Base-by-base conservation (phyloP, 1,284 basidiomycete species). In the Sparassis latifolia region DNA sequence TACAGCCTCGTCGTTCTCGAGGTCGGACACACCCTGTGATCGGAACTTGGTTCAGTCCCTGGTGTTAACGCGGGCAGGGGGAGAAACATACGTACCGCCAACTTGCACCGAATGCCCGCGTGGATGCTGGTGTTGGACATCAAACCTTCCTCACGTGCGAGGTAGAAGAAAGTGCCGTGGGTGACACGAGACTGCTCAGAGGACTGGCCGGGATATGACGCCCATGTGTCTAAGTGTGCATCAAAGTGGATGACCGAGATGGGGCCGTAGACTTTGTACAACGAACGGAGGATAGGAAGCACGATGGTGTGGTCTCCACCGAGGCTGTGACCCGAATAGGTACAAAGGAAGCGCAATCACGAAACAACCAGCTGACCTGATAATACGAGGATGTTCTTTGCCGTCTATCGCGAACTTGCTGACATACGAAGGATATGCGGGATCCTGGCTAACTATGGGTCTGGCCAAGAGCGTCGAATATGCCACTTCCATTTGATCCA, bases 291-390 rank as follows among this genome's bases (percentile, higher is more conserved):
- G 56, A 89, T 87, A 5, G 87, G 86, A 28, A 86, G 74, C 10
- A 86, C 86, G 55, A 90, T 86, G 2, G 88, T 86, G 61, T 89
- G 86, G 58, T 89, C 87, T 6, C 88, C 88, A 39, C 87, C 88
- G 42, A 91, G 72, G 58, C 83, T 86, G 55, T 33, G 38, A 42
- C n/a, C 9, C 35, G 30, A 9, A 33, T 20, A 47, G 29, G 3
- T 27, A 37, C 4, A 9, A 40, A 20, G 10, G 4, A 49, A 44
- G 5, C 29, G 29, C 42, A 31, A 40, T 6, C 20, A 31, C 20
- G 20, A 20, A 20, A 20, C 20, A 20, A 20, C 20, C 20, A 20
- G 20, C 66, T 51, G 55, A 81, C 79, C 78, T 84, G 52, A 91
- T 65, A 42, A 91, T 80, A 40, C 83, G 76, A 3, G 87, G 88